A percentile compares a stretch with the other conserved stretches of the same genome.
phyloP scores from a whole-genome alignment of 176 grass and related monocot genomes.

The Bromus sterilis region DNA sequence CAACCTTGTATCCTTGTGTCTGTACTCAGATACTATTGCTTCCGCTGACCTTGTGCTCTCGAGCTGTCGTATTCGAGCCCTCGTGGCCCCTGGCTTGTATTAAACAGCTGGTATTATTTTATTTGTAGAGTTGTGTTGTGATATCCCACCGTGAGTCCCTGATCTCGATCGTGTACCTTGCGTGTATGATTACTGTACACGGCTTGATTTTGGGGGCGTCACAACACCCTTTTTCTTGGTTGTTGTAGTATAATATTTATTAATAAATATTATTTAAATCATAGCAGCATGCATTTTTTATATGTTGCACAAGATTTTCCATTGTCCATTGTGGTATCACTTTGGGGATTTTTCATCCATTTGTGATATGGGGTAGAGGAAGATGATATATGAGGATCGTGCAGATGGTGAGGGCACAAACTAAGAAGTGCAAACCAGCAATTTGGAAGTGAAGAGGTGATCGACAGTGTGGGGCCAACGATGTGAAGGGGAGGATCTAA shows the following conservation, averaged over 20 bases:
- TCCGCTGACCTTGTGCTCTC: too few species aligned
- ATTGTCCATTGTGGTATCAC: background rate
- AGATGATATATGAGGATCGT: background rate
- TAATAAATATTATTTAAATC: background rate
- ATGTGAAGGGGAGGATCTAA: background rate
- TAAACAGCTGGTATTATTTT: too few species aligned
- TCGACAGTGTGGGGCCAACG: background rate
- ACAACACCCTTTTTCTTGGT: background rate
- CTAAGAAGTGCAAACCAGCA: background rate
- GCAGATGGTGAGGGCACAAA: background rate
- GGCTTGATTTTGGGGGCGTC: too few species aligned
- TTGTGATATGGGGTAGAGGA: background rate
- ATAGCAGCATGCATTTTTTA: background rate
- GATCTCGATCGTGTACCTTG: too few species aligned
- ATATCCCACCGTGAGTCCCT: too few species aligned
- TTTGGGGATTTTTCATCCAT: background rate
- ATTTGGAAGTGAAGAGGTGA: background rate
- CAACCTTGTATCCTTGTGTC: too few species aligned
- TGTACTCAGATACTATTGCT: too few species aligned
- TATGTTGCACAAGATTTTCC: background rate
- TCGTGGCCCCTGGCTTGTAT: too few species aligned
- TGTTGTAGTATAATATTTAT: background rate
- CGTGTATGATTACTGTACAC: too few species aligned
- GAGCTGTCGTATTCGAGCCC: too few species aligned
- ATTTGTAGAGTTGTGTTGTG: too few species aligned